Base-by-base conservation (phyloP, 495 filamentous ascomycete species). In the Trichoderma reesei region DNA sequence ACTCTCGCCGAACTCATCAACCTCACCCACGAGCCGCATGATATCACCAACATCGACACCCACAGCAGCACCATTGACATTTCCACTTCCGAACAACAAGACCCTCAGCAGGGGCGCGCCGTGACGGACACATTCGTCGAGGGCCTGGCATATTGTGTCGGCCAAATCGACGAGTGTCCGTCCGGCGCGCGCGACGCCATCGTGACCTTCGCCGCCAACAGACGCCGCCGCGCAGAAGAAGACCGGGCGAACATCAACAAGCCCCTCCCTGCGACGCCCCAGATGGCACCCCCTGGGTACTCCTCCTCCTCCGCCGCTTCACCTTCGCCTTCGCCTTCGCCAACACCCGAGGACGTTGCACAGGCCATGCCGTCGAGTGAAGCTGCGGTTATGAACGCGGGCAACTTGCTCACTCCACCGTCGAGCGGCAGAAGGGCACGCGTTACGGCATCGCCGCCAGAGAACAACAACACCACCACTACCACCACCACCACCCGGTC, bases 111-210 rank as follows among this genome's bases (percentile, higher is more conserved):
- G 9, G 26, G 26, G 34, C 51, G 20, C 9, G 10, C 51, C 9
- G 51, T 9, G 34, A 26, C 20, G 18, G 51, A 56, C 51, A 33
- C 51, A 5, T 56, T 33, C 26, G 11, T 56, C 51, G 51, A 56
- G 7, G 51, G 51, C 51, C 51, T 56, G 51, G 51, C 51, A 56
- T 56, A 56, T 56, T 56, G 51, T 56, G 51, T 56, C 51, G 51
- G 51, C 51, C 51, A 56, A 56, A 56, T 56, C 51, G 51, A 56
- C 20, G 14, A 56, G 51, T 56, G 51, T 26, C 51, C 51, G 33
- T 20, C 51, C 10, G 9, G 51, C 51, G 51, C 51, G 26, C 51
- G 18, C 13, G 26, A 14, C 26, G 51, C 51, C 26, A 56, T 56
- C 51, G 26, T 56, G 9, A n/a, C 16, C 7, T 26, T 56, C 26